Percentiles rank a stretch among this genome's conserved stretches.
Evolutionary conservation across 768 basidiomycete genomes (phyloP).

Genomic region (Agaricus subrufescens): DNA sequence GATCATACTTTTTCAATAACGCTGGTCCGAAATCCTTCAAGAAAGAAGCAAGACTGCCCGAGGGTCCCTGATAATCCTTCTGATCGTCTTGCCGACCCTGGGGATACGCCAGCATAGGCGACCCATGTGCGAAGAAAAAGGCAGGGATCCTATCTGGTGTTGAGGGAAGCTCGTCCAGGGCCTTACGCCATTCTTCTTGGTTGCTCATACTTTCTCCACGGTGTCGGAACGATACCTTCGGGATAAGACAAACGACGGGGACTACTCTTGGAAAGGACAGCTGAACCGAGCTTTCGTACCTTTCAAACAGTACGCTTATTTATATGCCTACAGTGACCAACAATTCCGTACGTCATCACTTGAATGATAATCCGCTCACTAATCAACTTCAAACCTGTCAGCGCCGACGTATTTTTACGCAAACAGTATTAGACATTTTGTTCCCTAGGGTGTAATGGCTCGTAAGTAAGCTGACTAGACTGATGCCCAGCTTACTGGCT

Average conservation of each 20-base stretch:
- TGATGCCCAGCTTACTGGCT: no score
- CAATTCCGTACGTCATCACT: no score
- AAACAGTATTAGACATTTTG: no score
- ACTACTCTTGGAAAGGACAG: no score
- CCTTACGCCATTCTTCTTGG: constrained; percentile 42
- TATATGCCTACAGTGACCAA: no score
- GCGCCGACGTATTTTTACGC: no score
- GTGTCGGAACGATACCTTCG: neutral
- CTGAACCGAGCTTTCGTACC: no score
- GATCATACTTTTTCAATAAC: constrained; percentile 65
- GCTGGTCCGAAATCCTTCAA: constrained; percentile 61
- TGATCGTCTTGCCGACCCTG: constrained; percentile 15
- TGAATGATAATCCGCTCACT: no score
- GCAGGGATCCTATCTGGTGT: constrained; percentile 61
- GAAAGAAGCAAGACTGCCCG: constrained; percentile 53
- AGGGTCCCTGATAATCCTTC: constrained; percentile 36
- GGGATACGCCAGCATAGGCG: constrained; percentile 45
- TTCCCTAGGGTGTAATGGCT: no score
- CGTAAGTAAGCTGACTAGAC: no score
- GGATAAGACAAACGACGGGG: neutral
- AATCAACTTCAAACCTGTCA: no score
- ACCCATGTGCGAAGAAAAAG: constrained; percentile 76
- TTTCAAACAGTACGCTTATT: no score
- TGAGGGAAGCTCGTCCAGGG: constrained; percentile 50
- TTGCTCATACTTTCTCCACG: constrained; percentile 2